Base-by-base conservation (phyloP, 768 basidiomycete species). In the Lentinula sp. region DNA sequence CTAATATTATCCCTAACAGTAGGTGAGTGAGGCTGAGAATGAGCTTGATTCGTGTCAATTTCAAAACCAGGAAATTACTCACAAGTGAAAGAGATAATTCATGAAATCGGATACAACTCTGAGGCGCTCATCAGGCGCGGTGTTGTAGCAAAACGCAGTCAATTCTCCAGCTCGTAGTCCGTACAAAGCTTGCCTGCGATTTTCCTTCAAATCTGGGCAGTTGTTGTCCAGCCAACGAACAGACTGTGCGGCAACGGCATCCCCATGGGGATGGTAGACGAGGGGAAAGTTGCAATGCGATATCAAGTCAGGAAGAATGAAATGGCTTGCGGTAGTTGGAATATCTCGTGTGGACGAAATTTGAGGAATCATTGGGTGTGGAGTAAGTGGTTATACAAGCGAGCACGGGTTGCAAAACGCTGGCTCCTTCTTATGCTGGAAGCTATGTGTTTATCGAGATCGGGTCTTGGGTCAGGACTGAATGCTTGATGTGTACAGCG, bases 21-120 rank as follows among this genome's bases (percentile, higher is more conserved):
- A 65, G 53, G 61, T 39, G 45, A 46, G 45, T 46, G 15, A 5
- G 39, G 60, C 50, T 39, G 32, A 59, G 63, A 51, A 61, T 23
- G 56, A 63, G 35, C 21, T 58, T 61, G 46, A 58, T 35, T 57
- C 63, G 59, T 34, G 45, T 62, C 53, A 60, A 54, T 28, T 28
- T 61, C 57, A 56, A 34, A 56, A 60, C 62, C 59, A 4, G 48
- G 63, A 28, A 28, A 34, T 28, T 61, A 74, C 79, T 50, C 61
- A 82, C 80, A 83, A 65, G 67, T 82, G 80, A 69, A 83, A 83
- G 4, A 83, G 73, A 61, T 82, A 83, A 63, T 78, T 81, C 83
- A 89, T 81, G 66, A 87, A 89, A 71, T 90, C 88, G 3, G 83
- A 81, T 63, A 85, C 80, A 62, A 86, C 80, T 34, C 84, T 83